Conservation (phyloP, 2,329 filamentous ascomycete species). For the Xylaria sp. region DNA sequence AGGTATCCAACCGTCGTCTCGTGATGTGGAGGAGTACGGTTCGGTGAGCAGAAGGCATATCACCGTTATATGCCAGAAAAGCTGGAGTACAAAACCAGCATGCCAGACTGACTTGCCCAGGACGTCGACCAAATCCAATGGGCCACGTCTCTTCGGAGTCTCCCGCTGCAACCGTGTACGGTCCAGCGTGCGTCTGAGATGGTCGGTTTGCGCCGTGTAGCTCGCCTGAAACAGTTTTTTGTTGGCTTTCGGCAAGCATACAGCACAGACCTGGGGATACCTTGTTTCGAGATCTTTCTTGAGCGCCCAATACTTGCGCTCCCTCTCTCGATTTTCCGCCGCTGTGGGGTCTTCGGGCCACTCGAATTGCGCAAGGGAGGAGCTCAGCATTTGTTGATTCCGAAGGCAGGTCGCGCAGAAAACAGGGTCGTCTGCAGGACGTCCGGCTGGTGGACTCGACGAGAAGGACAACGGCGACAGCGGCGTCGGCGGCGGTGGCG, state of each 20-base stretch:
- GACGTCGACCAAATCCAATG: conserved; percentile 57
- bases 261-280: conserved; percentile 88
- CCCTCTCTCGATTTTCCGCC: conserved; percentile 75
- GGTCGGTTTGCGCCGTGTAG: conserved; percentile 87
- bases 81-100: conserved; percentile 52
- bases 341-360: conserved; percentile 72
- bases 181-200: conserved; percentile 79
- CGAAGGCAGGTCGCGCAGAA: conserved; percentile 84
- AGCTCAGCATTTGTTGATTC: conserved; percentile 86
- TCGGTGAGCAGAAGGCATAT: conserved; percentile 46
- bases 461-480: conserved; percentile 34
- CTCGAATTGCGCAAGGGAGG: conserved; percentile 82
- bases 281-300: conserved; percentile 78
- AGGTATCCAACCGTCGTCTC: conserved; percentile 35
- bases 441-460: conserved; percentile 50
- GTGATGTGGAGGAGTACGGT: conserved; percentile 32
- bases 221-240: conserved; percentile 75
- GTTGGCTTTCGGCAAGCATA: conserved; percentile 81
- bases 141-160: conserved; percentile 53
- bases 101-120: conserved; percentile 62
- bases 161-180: conserved; percentile 63
- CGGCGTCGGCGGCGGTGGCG: conserved; percentile 44
- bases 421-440: conserved; percentile 52
- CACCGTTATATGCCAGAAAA: conserved; percentile 60
- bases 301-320: conserved; percentile 76